Evolutionary conservation across 2,329 filamentous ascomycete genomes (phyloP).

Genomic region (Cercospora zeina): DNA sequence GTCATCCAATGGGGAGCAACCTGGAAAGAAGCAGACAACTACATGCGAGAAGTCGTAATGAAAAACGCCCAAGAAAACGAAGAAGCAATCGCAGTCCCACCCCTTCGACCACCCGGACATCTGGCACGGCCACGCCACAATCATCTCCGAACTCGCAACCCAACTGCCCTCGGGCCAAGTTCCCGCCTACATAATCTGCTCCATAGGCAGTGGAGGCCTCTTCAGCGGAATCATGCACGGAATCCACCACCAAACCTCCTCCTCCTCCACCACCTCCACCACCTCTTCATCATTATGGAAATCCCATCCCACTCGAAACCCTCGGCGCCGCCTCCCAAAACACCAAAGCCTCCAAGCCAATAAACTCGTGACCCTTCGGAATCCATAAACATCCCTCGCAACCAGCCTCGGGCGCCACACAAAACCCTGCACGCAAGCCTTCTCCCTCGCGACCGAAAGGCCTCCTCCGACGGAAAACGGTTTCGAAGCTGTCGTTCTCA

Average conservation of each 20-base stretch:
- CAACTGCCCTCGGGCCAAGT: conserved; percentile 45
- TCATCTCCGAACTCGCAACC: conserved; percentile 55
- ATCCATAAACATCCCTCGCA: conserved; percentile 72
- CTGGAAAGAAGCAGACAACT: conserved; percentile 69
- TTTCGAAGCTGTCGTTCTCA: conserved; percentile 62
- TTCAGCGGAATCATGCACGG: conserved; percentile 75
- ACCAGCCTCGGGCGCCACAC: conserved; percentile 71
- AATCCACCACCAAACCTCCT: conserved; percentile 50
- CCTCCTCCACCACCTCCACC: too few species aligned
- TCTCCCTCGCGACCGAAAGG: conserved; percentile 58
- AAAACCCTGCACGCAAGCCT: conserved; percentile 67
- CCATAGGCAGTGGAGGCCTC: conserved; percentile 77
- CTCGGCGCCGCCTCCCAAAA: conserved; percentile 69
- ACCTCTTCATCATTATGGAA: not conserved
- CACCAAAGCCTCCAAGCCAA: conserved; percentile 58
- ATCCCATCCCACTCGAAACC: conserved; percentile 63
- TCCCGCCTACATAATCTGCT: conserved; percentile 72
- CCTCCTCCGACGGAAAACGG: conserved; percentile 44
- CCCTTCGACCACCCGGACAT: conserved; percentile 69
- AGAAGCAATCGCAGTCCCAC: conserved; percentile 61
- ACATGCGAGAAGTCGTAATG: conserved; percentile 62
- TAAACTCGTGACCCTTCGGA: conserved; percentile 58
- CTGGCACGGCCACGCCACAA: conserved; percentile 64
- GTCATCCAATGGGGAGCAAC: conserved; percentile 68
- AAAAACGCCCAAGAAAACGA: conserved; percentile 34